A percentile compares a stretch with the other conserved stretches of the same genome.
phyloP scores from a whole-genome alignment of 2,329 filamentous ascomycete genomes.

The Alternaria ethzedia region DNA sequence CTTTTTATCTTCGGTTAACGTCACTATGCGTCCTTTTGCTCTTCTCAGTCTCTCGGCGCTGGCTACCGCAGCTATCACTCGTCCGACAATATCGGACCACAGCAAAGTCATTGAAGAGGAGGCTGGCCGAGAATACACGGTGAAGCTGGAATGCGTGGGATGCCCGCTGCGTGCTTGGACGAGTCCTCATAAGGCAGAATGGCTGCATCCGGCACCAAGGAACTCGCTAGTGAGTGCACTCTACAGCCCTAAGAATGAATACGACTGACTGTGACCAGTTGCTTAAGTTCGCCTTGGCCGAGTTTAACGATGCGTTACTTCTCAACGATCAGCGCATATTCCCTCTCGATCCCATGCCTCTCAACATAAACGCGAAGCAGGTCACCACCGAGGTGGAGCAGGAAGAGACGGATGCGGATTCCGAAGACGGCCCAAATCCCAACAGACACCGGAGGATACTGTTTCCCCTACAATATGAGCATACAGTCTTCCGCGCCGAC shows the following conservation, averaged over 20 bases:
- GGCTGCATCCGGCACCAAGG: constrained; percentile 25
- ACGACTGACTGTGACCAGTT: constrained; percentile 18
- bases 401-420: constrained; percentile 15
- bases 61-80: constrained; percentile 6
- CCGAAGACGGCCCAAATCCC: constrained; percentile 7
- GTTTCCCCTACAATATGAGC: constrained; percentile 35
- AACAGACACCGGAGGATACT: constrained; percentile 17
- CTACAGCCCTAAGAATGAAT: too few relatives aligned
- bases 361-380: constrained; percentile 30
- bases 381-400: constrained; percentile 23
- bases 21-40: constrained; percentile 22
- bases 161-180: constrained; percentile 32
- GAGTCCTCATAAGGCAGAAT: constrained; percentile 6
- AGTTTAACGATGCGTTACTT: constrained; percentile 15
- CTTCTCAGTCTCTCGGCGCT: constrained; percentile 13
- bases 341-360: constrained; percentile 30
- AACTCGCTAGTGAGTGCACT: constrained; percentile 36
- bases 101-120: constrained; percentile 9
- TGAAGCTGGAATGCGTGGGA: constrained; percentile 37
- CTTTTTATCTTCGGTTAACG: background rate
- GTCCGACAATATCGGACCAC: background rate
- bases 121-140: constrained; percentile 30
- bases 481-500: constrained; percentile 26
- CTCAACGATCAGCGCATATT: constrained; percentile 32
- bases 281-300: constrained; percentile 30